Evolutionary conservation across 116 monocot genomes (phyloP).

Genomic region (Zostera marina): DNA sequence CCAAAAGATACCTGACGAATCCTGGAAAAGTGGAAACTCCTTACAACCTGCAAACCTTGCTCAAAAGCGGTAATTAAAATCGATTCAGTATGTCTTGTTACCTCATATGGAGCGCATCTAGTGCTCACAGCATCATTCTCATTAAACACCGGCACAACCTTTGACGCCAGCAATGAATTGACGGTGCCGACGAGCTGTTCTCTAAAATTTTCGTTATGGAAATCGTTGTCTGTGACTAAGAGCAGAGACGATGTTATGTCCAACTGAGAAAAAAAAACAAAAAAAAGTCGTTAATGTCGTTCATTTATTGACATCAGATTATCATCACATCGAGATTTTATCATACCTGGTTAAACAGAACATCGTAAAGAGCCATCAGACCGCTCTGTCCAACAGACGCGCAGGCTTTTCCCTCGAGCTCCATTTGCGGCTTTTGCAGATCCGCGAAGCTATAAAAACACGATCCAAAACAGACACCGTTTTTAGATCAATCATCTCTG

Average conservation of each 20-base stretch:
- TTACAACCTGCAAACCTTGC: no score
- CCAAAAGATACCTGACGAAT: conserved; percentile 96
- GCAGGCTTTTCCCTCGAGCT: conserved; percentile 89
- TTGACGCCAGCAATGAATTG: conserved; percentile 44
- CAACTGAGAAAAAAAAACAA: conserved; percentile 35
- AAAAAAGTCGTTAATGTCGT: no score
- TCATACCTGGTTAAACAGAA: conserved; percentile 68
- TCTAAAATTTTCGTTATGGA: conserved; percentile 62
- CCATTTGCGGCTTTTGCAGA: conserved; percentile 77
- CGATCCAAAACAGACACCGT: not conserved
- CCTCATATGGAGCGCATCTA: conserved; percentile 85
- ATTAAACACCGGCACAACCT: conserved; percentile 87
- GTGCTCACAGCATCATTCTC: conserved; percentile 99
- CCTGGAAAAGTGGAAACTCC: conserved; percentile 15
- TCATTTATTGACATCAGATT: no score
- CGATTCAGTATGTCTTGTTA: no score
- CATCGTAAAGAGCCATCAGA: conserved; percentile 92
- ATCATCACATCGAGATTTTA: not conserved
- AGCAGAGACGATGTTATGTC: conserved; percentile 82
- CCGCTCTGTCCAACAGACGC: conserved; percentile 94
- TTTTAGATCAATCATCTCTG: not conserved
- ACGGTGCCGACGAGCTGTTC: conserved; percentile 71
- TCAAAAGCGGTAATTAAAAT: no score
- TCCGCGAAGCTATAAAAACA: conserved; percentile 56
- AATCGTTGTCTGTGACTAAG: conserved; percentile 91